A percentile compares a stretch with the other conserved stretches of the same genome.
Conservation (phyloP, 179 eudicot species). For the Silene coronaria region DNA sequence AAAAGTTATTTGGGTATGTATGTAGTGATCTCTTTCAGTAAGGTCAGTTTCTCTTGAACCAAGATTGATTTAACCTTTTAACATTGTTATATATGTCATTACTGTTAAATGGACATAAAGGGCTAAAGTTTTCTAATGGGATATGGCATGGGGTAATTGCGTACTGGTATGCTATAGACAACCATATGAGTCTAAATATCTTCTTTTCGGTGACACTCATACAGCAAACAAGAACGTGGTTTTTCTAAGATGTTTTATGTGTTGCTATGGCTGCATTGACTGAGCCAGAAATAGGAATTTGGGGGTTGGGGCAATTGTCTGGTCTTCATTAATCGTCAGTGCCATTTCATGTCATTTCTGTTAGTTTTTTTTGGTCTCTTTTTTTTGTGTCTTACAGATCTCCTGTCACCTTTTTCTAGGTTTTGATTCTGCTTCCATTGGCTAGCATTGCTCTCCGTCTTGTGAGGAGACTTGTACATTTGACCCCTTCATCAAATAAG, state of each 20-base stretch:
- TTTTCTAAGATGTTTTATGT: not conserved
- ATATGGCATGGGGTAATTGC: slow-evolving; percentile 5
- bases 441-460: slow-evolving; percentile 73
- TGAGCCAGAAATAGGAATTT: not conserved
- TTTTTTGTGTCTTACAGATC: not conserved
- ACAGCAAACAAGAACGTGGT: not conserved
- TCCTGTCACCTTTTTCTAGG: slow-evolving; percentile 35
- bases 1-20: not conserved
- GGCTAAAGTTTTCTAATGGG: not conserved
- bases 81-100: not conserved
- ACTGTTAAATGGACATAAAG: not conserved
- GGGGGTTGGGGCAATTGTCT: not conserved
- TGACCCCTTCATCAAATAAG: slow-evolving; percentile 68
- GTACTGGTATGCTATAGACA: not conserved
- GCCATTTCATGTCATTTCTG: not conserved
- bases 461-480: slow-evolving; percentile 66
- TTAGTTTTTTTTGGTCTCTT: not conserved
- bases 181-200: not conserved
- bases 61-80: not conserved
- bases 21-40: not conserved
- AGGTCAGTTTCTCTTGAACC: not conserved
- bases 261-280: not conserved
- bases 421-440: slow-evolving; percentile 72
- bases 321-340: not conserved
- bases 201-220: not conserved